These are phyloP conservation scores for Heritiera fomes DNA, from an alignment of 345 rosid genomes.

Conservation along the genomic window DNA sequence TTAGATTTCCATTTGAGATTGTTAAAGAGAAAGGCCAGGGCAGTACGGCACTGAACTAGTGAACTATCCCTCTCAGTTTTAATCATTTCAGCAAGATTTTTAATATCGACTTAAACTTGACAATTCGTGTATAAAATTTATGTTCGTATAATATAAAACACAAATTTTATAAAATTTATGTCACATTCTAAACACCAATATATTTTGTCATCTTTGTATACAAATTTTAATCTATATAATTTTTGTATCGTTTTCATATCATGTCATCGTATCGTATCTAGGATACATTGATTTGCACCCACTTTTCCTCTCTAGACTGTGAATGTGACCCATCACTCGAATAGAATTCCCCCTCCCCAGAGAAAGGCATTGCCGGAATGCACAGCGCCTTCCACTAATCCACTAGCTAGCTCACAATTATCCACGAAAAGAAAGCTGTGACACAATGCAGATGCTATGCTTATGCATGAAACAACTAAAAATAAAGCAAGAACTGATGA, in stretches of 20 bases:
- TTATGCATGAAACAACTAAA: constrained; percentile 7
- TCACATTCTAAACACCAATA: too few species aligned
- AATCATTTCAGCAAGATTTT: constrained; percentile 7
- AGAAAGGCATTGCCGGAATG: constrained; percentile 6
- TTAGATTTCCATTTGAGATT: constrained; percentile 25
- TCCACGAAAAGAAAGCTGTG: background rate
- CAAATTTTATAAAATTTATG: too few species aligned
- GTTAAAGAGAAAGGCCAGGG: constrained; percentile 12
- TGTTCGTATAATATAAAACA: too few species aligned
- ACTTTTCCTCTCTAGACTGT: background rate
- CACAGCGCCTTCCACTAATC: constrained; percentile 3
- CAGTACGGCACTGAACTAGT: constrained; percentile 26
- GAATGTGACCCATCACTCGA: background rate
- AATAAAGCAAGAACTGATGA: background rate
- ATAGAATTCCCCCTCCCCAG: background rate
- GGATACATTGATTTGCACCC: background rate
- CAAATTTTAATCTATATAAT: too few species aligned
- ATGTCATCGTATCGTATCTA: too few species aligned
- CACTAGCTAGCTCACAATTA: background rate
- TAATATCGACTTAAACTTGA: background rate
- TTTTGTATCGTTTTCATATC: too few species aligned
- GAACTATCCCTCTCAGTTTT: constrained; percentile 7
- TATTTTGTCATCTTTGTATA: too few species aligned
- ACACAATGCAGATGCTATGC: constrained; percentile 15
- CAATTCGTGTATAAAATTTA: too few species aligned